A percentile compares a stretch with the other conserved stretches of the same genome.
phyloP scores from a whole-genome alignment of 1,284 basidiomycete species.

The Xerocomus amazonicus region DNA sequence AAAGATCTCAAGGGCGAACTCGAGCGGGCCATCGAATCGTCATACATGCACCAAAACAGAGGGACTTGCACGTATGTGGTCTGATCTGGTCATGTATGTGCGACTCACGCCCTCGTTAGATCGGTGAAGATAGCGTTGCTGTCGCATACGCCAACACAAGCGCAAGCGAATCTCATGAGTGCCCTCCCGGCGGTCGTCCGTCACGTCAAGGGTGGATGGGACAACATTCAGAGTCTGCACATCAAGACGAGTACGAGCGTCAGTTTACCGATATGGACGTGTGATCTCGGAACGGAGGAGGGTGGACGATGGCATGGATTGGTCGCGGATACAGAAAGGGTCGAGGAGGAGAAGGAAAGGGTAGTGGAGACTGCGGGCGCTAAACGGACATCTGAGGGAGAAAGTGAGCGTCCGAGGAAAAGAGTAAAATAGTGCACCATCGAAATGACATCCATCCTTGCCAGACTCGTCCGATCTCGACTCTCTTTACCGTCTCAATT shows the following conservation, averaged over 20 bases:
- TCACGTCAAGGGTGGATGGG: conserved; percentile 81
- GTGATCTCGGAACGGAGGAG: conserved; percentile 58
- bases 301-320: conserved; percentile 64
- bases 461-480: conserved; percentile 6
- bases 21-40: conserved; percentile 86
- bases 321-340: conserved; percentile 26
- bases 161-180: conserved; percentile 75
- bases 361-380: conserved; percentile 1
- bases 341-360: background rate
- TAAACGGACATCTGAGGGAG: conserved; percentile 16
- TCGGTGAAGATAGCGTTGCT: conserved; percentile 83
- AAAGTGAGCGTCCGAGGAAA: conserved; percentile 19
- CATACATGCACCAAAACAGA: conserved; percentile 90
- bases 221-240: conserved; percentile 86
- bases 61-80: conserved; percentile 84
- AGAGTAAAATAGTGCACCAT: conserved; percentile 2
- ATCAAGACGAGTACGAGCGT: conserved; percentile 88
- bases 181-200: conserved; percentile 77
- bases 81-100: background rate
- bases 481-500: conserved; percentile 1
- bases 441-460: background rate
- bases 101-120: conserved; percentile 38
- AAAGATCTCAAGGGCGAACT: conserved; percentile 90
- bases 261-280: conserved; percentile 90
- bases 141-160: conserved; percentile 69